Base-by-base conservation (phyloP, 257 asterid species). In the Petunia secreta region DNA sequence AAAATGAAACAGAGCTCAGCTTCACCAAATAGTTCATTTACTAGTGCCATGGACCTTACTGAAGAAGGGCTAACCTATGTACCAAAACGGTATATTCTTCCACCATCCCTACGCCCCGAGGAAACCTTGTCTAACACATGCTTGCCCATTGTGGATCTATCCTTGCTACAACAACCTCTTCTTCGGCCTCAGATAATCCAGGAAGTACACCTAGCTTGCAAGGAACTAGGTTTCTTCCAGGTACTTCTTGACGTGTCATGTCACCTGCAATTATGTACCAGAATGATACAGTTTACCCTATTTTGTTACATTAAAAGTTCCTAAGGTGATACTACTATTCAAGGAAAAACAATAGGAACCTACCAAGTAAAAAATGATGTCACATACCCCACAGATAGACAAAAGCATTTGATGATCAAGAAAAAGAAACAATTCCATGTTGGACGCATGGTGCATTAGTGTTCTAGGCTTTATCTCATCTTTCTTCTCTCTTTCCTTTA, bases 191-290 rank as follows among this genome's bases (percentile, higher is more conserved):
- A 8, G 67, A 65, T 82, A 39, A 75, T 89, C 40, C 76, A 83
- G 52, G 44, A 87, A 63, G 82, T 87, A 38, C 77, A 48, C 44
- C 44, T 52, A 34, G 91, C 93, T 44, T 87, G 91, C 87, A 86
- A 86, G 85, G 86, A 86, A 53, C 38, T 80, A 9, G 90, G 93
- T 77, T 83, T 64, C 79, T 89, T 89, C 84, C 93, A 89, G 91
- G 93, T 89, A 85, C 14, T 11, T 68, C 36, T 63, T 9, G 55
- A 38, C 10, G 3, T 52, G 40, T 16, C 43, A 52, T 16, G 59
- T 14, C n/a, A 78, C 41, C 25, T 15, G 15, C 55, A 43, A 67
- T 43, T 13, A n/a, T 67, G 55, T 43, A 67, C 54, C n/a, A 66
- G 52, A 40, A 15, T 41, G 36, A 15, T 41, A 15, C 3, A 8